These are phyloP conservation scores for Lipomyces orientalis DNA, from an alignment of 805 yeast species.

Conservation along the genomic window DNA sequence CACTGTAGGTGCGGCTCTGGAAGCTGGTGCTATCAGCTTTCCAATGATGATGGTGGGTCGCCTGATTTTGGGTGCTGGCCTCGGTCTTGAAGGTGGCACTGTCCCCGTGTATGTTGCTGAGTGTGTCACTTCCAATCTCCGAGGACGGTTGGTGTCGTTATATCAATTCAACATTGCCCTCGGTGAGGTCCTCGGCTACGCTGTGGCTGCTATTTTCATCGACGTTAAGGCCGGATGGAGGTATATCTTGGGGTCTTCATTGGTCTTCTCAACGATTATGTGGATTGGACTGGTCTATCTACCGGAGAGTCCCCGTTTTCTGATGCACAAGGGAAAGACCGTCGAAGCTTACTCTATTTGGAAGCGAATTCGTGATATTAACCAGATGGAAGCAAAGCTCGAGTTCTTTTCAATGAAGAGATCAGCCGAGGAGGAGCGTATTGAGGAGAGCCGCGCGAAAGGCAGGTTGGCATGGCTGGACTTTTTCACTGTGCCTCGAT, in stretches of 20 bases:
- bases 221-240: conserved; percentile 67
- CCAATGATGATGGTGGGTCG: conserved; percentile 19
- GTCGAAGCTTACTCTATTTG: conserved; percentile 63
- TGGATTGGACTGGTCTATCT: conserved; percentile 58
- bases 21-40: conserved; percentile 17
- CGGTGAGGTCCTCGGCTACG: conserved; percentile 70
- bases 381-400: conserved; percentile 51
- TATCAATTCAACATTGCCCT: conserved; percentile 69
- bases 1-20: conserved; percentile 16
- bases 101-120: conserved; percentile 69
- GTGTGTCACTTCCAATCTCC: conserved; percentile 60
- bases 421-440: conserved; percentile 55
- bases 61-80: conserved; percentile 66
- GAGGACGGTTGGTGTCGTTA: conserved; percentile 66
- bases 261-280: conserved; percentile 61
- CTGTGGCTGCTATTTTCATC: conserved; percentile 66
- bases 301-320: conserved; percentile 68
- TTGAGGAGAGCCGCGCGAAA: conserved; percentile 41
- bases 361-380: conserved; percentile 60
- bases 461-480: conserved; percentile 53
- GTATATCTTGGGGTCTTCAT: conserved; percentile 67
- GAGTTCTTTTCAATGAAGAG: conserved; percentile 66
- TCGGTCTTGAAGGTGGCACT: conserved; percentile 70
- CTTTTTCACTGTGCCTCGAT: conserved; percentile 60
- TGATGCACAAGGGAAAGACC: conserved; percentile 56